These are phyloP conservation scores for Fusarium odoratissimum DNA, from an alignment of 2,329 filamentous ascomycete species.

Conservation along the genomic window DNA sequence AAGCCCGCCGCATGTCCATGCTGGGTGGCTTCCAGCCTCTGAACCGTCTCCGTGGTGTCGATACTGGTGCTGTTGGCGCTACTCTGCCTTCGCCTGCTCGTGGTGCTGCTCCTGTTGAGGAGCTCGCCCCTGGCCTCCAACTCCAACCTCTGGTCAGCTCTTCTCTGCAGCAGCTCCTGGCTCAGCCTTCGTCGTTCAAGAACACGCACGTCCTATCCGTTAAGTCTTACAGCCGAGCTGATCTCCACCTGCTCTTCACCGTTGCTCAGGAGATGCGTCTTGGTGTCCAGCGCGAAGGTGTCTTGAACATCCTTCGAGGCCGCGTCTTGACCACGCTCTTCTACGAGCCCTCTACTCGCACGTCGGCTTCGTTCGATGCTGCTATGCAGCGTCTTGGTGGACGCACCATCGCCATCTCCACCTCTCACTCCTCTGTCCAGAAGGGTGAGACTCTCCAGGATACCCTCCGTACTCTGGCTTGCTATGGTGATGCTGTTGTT, in stretches of 20 bases:
- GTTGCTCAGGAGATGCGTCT: constrained; percentile 98
- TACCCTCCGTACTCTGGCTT: constrained; percentile 90
- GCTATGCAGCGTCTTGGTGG: constrained; percentile 98
- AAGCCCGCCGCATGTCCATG: constrained; percentile 49
- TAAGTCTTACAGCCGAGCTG: constrained; percentile 85
- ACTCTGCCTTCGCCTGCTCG: constrained; percentile 37
- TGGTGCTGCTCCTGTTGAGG: constrained; percentile 52
- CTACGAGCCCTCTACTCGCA: constrained; percentile 97
- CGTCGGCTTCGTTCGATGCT: constrained; percentile 94
- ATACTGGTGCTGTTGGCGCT: constrained; percentile 32
- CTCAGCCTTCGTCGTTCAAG: constrained; percentile 84
- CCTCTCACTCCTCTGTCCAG: constrained; percentile 85
- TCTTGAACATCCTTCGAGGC: constrained; percentile 86
- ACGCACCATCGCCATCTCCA: constrained; percentile 83
- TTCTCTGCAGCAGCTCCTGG: constrained; percentile 77
- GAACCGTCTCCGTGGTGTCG: constrained; percentile 48
- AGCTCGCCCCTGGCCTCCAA: constrained; percentile 60
- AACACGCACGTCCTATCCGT: constrained; percentile 92
- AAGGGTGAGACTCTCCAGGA: constrained; percentile 97
- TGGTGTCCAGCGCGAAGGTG: constrained; percentile 91
- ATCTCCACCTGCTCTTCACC: constrained; percentile 94
- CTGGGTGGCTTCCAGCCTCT: constrained; percentile 47
- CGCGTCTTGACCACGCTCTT: constrained; percentile 92
- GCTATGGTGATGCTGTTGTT: constrained; percentile 96
- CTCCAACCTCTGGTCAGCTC: constrained; percentile 65